Evolutionary conservation across 768 basidiomycete genomes (phyloP), one percentile per base, ranked within the genome.

Genomic region (Boletellus ananas): DNA sequence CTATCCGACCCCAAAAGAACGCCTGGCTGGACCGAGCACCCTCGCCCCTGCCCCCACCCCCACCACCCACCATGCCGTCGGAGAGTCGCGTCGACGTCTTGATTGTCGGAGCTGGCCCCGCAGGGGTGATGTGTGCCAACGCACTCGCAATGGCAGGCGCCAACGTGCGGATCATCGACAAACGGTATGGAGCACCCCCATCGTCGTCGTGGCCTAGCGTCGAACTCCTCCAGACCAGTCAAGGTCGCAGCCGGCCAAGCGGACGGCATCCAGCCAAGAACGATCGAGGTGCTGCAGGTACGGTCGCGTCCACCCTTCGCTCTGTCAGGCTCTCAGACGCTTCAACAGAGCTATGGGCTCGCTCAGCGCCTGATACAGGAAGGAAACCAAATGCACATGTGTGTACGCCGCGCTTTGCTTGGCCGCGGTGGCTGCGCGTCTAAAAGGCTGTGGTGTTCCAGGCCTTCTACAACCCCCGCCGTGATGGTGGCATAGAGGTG

Each of bases 401-500:
- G 79, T 45, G 87, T 88, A 63, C 51, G 80, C 70, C 3, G 34
- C 14, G 4, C 17, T 36, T 38, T 1, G 1, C 8, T 38, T 14
- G n/a, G 1, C 11, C 18, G 8, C 3, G 6, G 10, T 9, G 17
- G 12, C 34, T 11, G 16, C 8, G 4, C n/a, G 17, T n/a, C 25
- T 45, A 34, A 43, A 18, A 7, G 12, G n/a, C 3, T 3, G 11
- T 35, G 35, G 5, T 29, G 18, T 45, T 31, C 4, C 41, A 90
- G 87, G 81, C 85, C 8, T 88, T 89, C 63, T 90, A 89, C 59
- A 85, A 87, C 56, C 87, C 87, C 3, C 70, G 74, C 18, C 66
- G 72, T 1, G 58, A 74, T 31, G 84, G 84, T 14, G 82, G 76
- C 4, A 85, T 90, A 34, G 76, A 83, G 72, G 87, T 83, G 43